Percentiles rank a stretch among this genome's conserved stretches.
Evolutionary conservation across 2,329 filamentous ascomycete species (phyloP).

Genomic region (Podosphaera fusca): DNA sequence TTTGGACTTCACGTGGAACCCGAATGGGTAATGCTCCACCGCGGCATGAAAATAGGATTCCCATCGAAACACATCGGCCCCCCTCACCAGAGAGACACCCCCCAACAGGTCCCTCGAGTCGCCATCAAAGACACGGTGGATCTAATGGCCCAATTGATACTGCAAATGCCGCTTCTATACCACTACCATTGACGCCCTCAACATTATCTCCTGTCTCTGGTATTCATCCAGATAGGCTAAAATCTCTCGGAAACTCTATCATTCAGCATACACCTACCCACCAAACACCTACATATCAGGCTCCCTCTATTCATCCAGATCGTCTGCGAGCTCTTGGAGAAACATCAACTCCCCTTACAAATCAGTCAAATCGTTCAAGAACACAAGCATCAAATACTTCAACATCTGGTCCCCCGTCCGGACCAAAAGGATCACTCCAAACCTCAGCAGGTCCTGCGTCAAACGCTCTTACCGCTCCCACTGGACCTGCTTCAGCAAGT

Average conservation of each 20-base stretch:
- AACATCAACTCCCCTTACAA: constrained; percentile 9
- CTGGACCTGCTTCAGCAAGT: constrained; percentile 15
- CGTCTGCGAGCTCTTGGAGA: constrained; percentile 11
- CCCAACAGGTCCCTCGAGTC: constrained; percentile 16
- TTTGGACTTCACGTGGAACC: constrained; percentile 18
- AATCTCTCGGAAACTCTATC: constrained; percentile 21
- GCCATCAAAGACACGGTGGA: constrained; percentile 10
- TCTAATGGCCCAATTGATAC: constrained; percentile 12
- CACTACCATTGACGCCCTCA: constrained; percentile 8
- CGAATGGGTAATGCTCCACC: constrained; percentile 7
- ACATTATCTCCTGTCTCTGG: constrained; percentile 14
- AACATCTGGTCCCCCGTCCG: constrained; percentile 12
- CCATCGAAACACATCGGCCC: constrained; percentile 10
- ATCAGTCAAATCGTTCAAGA: constrained; percentile 16
- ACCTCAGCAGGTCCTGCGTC: constrained; percentile 10
- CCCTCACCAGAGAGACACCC: constrained; percentile 15
- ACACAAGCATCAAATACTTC: constrained; percentile 13
- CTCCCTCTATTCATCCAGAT: constrained; percentile 16
- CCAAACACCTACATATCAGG: constrained; percentile 15
- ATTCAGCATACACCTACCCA: constrained; percentile 15
- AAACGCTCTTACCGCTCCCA: constrained; percentile 13
- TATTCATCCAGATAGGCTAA: constrained; percentile 28
- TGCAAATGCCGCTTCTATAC: constrained; percentile 7
- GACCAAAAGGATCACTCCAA: constrained; percentile 13
- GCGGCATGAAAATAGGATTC: constrained; percentile 7